A percentile compares a stretch with the other conserved stretches of the same genome.
These are phyloP conservation scores for Oidiodendron maius DNA, from an alignment of 495 filamentous ascomycete species.

Conservation along the genomic window DNA sequence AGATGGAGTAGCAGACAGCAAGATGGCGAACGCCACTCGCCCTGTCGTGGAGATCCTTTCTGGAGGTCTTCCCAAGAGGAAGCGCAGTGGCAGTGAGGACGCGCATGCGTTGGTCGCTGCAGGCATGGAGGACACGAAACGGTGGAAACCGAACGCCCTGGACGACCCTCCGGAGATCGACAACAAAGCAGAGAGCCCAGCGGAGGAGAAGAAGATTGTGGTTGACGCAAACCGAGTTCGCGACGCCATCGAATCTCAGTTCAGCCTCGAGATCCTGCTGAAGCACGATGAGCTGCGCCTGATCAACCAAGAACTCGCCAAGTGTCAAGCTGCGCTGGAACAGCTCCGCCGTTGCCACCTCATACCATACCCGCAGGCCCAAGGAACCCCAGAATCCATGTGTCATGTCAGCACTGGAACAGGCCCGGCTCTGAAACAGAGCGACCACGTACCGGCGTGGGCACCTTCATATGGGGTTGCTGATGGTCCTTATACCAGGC, in stretches of 20 bases:
- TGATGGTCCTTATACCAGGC: conserved; percentile 86
- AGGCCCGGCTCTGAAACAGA: conserved; percentile 61
- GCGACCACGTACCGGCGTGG: conserved; percentile 45
- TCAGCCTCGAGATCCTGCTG: conserved; percentile 84
- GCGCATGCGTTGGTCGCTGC: background rate
- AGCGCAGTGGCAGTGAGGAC: conserved; percentile 36
- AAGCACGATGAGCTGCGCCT: conserved; percentile 92
- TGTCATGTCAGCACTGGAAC: conserved; percentile 63
- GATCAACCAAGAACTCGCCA: conserved; percentile 94
- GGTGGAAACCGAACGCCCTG: conserved; percentile 27
- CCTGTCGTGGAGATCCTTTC: conserved; percentile 36
- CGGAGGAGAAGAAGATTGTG: conserved; percentile 4
- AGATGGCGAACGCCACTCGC: conserved; percentile 18
- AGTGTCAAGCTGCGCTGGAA: conserved; percentile 92
- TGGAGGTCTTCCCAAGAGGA: conserved; percentile 48
- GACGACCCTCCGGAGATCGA: background rate
- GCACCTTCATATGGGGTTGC: conserved; percentile 83
- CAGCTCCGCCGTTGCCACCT: conserved; percentile 87
- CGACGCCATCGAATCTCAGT: conserved; percentile 74
- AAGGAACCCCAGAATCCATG: conserved; percentile 54
- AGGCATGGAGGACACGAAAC: conserved; percentile 24
- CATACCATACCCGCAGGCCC: conserved; percentile 72
- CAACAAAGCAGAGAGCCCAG: background rate
- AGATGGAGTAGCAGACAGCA: conserved; percentile 23
- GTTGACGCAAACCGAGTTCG: conserved; percentile 40